A percentile compares a stretch with the other conserved stretches of the same genome.
These are phyloP conservation scores for Cutaneotrichosporon cavernicola DNA, from an alignment of 1,284 basidiomycete genomes.

Conservation along the genomic window DNA sequence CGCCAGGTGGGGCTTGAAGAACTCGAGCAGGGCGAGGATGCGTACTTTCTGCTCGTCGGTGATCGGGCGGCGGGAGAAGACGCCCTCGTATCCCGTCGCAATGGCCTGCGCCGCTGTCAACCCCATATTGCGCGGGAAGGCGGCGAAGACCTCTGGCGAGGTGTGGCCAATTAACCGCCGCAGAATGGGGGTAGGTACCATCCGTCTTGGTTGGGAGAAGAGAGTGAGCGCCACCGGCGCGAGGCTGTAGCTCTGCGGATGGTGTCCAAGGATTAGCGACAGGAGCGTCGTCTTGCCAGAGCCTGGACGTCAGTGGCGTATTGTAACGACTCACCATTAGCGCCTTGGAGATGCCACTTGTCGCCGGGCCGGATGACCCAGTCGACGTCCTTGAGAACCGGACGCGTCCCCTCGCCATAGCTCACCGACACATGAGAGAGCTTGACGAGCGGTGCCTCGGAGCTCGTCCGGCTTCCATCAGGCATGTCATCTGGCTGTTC, in stretches of 20 bases:
- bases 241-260: slow-evolving; percentile 84
- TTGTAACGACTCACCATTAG: slow-evolving; percentile 64
- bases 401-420: slow-evolving; percentile 63
- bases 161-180: slow-evolving; percentile 70
- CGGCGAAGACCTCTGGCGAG: slow-evolving; percentile 85
- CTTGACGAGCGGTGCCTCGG: slow-evolving; percentile 59
- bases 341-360: slow-evolving; percentile 80
- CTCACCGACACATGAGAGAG: slow-evolving; percentile 68
- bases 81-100: slow-evolving; percentile 79
- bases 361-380: slow-evolving; percentile 79
- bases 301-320: slow-evolving; percentile 55
- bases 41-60: slow-evolving; percentile 55
- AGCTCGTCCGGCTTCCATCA: slow-evolving; percentile 51
- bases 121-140: slow-evolving; percentile 74
- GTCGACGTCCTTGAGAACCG: slow-evolving; percentile 69
- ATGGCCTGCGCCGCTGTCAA: slow-evolving; percentile 75
- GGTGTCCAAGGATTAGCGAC: slow-evolving; percentile 88
- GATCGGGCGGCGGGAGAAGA: slow-evolving; percentile 62
- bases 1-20: slow-evolving; percentile 53
- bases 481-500: neutral
- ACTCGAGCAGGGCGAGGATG: slow-evolving; percentile 59
- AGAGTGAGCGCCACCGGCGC: slow-evolving; percentile 60
- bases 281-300: slow-evolving; percentile 94
- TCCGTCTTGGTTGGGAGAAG: slow-evolving; percentile 67
- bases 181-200: slow-evolving; percentile 62